phyloP scores from a whole-genome alignment of 345 rosid species.

The Corchorus olitorius region DNA sequence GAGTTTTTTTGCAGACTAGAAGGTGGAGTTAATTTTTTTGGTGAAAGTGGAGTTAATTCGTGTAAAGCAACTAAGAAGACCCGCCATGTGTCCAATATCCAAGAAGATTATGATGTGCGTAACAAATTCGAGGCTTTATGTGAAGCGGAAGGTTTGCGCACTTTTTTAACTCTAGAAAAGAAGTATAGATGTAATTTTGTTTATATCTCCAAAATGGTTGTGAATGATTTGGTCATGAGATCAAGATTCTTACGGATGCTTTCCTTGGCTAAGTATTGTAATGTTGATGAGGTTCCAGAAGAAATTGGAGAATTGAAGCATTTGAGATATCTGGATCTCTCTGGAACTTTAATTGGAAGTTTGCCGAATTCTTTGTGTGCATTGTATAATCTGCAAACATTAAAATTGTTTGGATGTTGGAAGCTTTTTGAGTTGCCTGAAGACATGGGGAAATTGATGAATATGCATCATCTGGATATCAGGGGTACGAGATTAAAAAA shows the following conservation, averaged over 20 bases:
- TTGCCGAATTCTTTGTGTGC: not conserved
- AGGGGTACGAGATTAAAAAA: conserved; percentile 25
- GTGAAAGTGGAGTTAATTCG: not conserved
- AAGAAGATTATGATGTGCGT: not conserved
- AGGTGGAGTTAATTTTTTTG: not conserved
- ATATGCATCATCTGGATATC: not conserved
- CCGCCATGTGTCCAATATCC: conserved; percentile 17
- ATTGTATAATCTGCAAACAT: not conserved
- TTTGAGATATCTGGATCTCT: not conserved
- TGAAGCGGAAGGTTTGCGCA: not conserved
- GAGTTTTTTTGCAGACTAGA: conserved; percentile 10
- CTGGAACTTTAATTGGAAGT: not conserved
- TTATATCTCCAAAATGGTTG: not conserved
- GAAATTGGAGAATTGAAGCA: not conserved
- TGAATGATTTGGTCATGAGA: not conserved
- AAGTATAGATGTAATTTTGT: too few species aligned
- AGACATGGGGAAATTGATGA: not conserved
- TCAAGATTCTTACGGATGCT: not conserved
- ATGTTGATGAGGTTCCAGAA: not conserved
- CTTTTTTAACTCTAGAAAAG: not conserved
- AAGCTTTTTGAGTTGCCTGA: not conserved
- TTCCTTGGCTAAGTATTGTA: not conserved
- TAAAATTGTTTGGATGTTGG: not conserved
- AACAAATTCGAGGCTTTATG: not conserved
- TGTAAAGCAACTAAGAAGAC: not conserved